These are phyloP conservation scores for Xylariaceae sp. DNA, from an alignment of 2,329 filamentous ascomycete species.

Conservation along the genomic window DNA sequence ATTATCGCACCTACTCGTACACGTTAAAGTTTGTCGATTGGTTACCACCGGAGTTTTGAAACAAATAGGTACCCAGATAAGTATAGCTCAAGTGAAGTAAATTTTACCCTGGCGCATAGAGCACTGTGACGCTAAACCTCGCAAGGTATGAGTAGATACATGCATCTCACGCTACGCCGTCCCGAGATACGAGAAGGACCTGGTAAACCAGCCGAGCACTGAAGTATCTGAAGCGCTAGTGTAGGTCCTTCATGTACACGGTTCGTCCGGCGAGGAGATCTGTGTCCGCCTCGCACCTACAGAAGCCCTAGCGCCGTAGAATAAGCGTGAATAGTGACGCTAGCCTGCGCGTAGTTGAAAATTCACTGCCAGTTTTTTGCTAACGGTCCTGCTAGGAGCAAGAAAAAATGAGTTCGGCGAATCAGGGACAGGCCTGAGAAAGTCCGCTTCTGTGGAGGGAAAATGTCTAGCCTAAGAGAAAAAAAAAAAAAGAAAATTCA, in stretches of 20 bases:
- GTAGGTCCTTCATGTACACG: neutral
- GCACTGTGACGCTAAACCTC: no score
- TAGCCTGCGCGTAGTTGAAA: neutral
- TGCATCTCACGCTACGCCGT: no score
- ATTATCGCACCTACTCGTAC: no score
- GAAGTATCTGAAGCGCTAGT: no score
- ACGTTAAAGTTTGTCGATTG: no score
- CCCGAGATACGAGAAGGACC: no score
- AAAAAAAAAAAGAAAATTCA: slow-evolving; percentile 12
- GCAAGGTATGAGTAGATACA: no score
- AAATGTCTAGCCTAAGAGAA: neutral
- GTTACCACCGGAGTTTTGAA: no score
- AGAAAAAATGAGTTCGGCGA: slow-evolving; percentile 10
- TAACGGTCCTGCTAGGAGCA: neutral
- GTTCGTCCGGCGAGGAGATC: neutral
- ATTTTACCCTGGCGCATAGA: no score
- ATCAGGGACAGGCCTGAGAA: slow-evolving; percentile 11
- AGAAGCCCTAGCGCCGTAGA: neutral
- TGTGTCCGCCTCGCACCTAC: neutral
- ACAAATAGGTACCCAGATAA: no score
- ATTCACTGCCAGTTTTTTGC: neutral
- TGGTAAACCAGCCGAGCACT: neutral
- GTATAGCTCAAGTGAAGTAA: no score
- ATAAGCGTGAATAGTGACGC: neutral
- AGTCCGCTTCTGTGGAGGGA: slow-evolving; percentile 17